A percentile compares a stretch with the other conserved stretches of the same genome.
phyloP scores from a whole-genome alignment of 768 basidiomycete species.

The Termitomyces sp. region DNA sequence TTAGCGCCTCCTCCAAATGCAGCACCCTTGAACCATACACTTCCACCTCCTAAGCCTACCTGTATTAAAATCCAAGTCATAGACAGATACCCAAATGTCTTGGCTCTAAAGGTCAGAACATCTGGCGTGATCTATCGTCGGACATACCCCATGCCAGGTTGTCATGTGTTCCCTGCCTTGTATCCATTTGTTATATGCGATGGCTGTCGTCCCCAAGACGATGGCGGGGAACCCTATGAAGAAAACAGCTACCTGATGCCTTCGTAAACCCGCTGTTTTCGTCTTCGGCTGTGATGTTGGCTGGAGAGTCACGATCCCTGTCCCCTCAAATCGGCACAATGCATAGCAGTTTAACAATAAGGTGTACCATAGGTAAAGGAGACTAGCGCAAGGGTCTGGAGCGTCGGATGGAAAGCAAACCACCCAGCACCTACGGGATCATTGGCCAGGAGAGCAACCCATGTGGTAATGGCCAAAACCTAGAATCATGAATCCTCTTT shows the following conservation, averaged over 20 bases:
- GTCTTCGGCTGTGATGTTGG: slow-evolving; percentile 62
- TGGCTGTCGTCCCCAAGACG: slow-evolving; percentile 52
- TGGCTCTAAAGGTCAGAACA: background rate
- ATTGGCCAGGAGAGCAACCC: slow-evolving; percentile 9
- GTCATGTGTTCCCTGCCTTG: slow-evolving; percentile 52
- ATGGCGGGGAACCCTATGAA: slow-evolving; percentile 52
- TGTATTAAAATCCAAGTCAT: slow-evolving; percentile 60
- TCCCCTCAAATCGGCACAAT: background rate
- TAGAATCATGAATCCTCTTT: background rate
- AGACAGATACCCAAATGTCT: slow-evolving; percentile 65
- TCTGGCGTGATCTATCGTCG: background rate
- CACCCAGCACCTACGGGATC: slow-evolving; percentile 34
- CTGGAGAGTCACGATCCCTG: slow-evolving; percentile 73
- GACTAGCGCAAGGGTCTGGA: slow-evolving; percentile 53
- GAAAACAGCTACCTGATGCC: slow-evolving; percentile 65
- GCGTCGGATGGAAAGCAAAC: slow-evolving; percentile 63
- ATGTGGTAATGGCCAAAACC: slow-evolving; percentile 11
- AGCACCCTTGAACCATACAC: slow-evolving; percentile 69
- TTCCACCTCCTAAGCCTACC: slow-evolving; percentile 59
- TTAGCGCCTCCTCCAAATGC: slow-evolving; percentile 66
- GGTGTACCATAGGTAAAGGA: slow-evolving; percentile 57
- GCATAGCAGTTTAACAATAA: background rate
- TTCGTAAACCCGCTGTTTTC: slow-evolving; percentile 59
- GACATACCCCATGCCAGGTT: slow-evolving; percentile 70
- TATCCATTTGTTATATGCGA: slow-evolving; percentile 56